phyloP scores from a whole-genome alignment of 2,329 filamentous ascomycete species.

The Triangularia verruculosa region DNA sequence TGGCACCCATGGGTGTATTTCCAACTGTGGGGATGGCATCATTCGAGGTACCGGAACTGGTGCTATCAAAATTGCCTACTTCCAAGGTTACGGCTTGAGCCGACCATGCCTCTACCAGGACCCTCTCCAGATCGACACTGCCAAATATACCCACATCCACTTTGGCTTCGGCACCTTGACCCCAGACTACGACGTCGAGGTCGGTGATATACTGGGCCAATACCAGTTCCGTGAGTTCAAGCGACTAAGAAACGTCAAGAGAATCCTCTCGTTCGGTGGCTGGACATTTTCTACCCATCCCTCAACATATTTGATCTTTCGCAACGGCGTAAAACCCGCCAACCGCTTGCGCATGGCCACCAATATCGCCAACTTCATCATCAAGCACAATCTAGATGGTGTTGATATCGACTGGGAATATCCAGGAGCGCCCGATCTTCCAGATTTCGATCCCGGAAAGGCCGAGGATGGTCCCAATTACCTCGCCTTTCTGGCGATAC shows the following conservation, averaged over 20 bases:
- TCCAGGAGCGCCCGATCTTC: slow-evolving; percentile 29
- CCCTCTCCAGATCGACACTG: slow-evolving; percentile 9
- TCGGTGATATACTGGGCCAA: too few species aligned
- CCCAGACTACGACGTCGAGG: too few species aligned
- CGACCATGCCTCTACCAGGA: slow-evolving; percentile 16
- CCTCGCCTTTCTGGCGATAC: too few species aligned
- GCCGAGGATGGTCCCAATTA: too few species aligned
- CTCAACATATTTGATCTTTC: slow-evolving; percentile 9
- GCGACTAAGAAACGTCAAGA: slow-evolving; percentile 20
- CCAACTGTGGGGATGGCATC: slow-evolving; percentile 41
- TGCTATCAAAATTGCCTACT: slow-evolving; percentile 22
- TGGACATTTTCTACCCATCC: slow-evolving; percentile 16
- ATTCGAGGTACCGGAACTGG: slow-evolving; percentile 20
- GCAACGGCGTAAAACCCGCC: background rate
- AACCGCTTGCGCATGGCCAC: background rate
- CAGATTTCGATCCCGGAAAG: too few species aligned
- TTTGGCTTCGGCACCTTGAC: slow-evolving; percentile 34
- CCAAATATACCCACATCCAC: slow-evolving; percentile 29
- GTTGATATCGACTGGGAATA: slow-evolving; percentile 44
- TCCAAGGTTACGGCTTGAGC: slow-evolving; percentile 16
- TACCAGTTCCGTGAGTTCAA: slow-evolving; percentile 19
- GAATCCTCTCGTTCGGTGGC: slow-evolving; percentile 22
- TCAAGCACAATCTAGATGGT: slow-evolving; percentile 26
- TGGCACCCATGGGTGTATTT: slow-evolving; percentile 35
- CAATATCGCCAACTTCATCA: slow-evolving; percentile 21